Evolutionary conservation across 352 stramenopile species (phyloP), one percentile per base, ranked within the genome.

Genomic region (Phytophthora pistaciae): DNA sequence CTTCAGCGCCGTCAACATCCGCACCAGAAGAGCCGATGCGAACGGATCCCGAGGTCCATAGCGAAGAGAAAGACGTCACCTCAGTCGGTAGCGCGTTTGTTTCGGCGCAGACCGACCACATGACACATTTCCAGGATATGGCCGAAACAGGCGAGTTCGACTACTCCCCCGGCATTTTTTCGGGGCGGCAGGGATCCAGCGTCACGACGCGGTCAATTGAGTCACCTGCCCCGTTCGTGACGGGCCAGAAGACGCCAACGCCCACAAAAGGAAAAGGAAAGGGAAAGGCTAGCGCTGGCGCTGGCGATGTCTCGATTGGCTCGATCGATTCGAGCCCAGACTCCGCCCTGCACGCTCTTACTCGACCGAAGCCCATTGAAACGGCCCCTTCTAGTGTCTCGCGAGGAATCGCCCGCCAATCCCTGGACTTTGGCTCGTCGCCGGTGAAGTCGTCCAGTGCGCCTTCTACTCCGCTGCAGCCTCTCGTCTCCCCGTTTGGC

Each of bases 91-190:
- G 48, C 20, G 54, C 72, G n/a, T 78, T 79, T 58, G 56, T 64
- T 6, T 64, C 60, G 27, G 33, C 56, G 40, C 59, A 61, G 29
- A 59, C 64, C 16, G 72, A 80, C 13, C 59, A 78, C 46, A 46
- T 62, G 48, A 64, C 64, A 63, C 68, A 76, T 60, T 69, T 68
- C 25, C 66, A 82, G 29, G 67, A 78, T 49, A 64, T 76, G 40
- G 38, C 62, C 3, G 64, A 69, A 25, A 33, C 62, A 54, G 64
- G 60, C 5, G 59, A 62, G 21, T 75, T 80, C 48, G 63, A 78
- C 38, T 94, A 94, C 60, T 85, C 77, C 21, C 87, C 87, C 18
- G 87, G 85, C 13, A 91, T 93, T 50, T 93, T 82, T 60, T 94
- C 87, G 14, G 84, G 80, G 33, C 83, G 75, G 18, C 85, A 85